Evolutionary conservation across 192 early-diverging fungal genomes (phyloP).

Genomic region (Allomyces javanicus): DNA sequence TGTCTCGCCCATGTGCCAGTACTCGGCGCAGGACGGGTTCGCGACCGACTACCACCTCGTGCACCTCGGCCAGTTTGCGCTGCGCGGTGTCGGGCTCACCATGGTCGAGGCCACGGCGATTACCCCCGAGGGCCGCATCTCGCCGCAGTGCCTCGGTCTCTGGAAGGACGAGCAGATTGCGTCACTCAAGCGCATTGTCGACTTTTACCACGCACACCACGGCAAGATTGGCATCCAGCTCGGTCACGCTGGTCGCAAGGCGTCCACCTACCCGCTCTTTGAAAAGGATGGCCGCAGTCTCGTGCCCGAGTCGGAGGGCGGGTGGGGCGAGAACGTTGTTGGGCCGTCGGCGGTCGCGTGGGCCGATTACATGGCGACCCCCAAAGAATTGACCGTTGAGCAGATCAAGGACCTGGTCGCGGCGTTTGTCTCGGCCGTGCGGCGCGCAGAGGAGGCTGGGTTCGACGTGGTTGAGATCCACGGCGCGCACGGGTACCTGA

Average conservation of each 20-base stretch:
- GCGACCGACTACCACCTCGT: slow-evolving; percentile 44
- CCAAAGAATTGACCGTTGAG: slow-evolving; percentile 35
- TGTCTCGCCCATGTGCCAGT: slow-evolving; percentile 74
- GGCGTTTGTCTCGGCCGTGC: slow-evolving; percentile 43
- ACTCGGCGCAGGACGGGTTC: slow-evolving; percentile 42
- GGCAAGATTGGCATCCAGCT: slow-evolving; percentile 49
- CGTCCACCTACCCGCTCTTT: slow-evolving; percentile 16
- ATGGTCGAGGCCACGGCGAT: slow-evolving; percentile 65
- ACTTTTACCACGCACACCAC: slow-evolving; percentile 42
- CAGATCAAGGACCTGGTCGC: slow-evolving; percentile 45
- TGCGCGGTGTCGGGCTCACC: slow-evolving; percentile 56
- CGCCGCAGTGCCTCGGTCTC: slow-evolving; percentile 54
- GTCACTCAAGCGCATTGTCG: slow-evolving; percentile 32
- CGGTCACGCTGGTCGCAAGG: slow-evolving; percentile 68
- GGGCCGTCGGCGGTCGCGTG: slow-evolving; percentile 38
- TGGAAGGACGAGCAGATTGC: slow-evolving; percentile 63
- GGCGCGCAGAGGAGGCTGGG: slow-evolving; percentile 52
- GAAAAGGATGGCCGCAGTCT: slow-evolving; percentile 8
- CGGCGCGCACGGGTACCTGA: slow-evolving; percentile 74
- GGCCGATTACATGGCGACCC: slow-evolving; percentile 18
- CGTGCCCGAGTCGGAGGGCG: slow-evolving; percentile 21
- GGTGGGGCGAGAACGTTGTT: slow-evolving; percentile 53
- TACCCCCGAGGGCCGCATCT: slow-evolving; percentile 54
- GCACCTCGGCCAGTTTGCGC: slow-evolving; percentile 44
- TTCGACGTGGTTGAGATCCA: slow-evolving; percentile 85